Percentiles rank a stretch among this genome's conserved stretches.
phyloP scores from a whole-genome alignment of 1,139 yeast species.

The Candida dubliniensis region DNA sequence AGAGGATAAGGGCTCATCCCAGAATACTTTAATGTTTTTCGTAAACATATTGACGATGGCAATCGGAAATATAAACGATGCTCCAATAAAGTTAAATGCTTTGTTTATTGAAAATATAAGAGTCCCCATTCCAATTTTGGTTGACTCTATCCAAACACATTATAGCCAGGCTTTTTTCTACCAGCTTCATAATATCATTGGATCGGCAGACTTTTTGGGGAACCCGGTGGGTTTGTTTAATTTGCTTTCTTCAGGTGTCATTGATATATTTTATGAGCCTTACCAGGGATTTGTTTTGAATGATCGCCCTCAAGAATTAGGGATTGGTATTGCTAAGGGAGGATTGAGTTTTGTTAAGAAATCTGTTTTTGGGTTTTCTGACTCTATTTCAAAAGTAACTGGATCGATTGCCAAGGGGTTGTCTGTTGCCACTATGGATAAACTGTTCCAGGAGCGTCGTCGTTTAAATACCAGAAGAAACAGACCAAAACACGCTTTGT shows the following conservation, averaged over 20 bases:
- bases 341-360: conserved; percentile 92
- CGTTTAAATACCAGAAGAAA: conserved; percentile 72
- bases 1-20: conserved; percentile 55
- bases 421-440: conserved; percentile 86
- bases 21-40: conserved; percentile 70
- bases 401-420: conserved; percentile 95
- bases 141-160: conserved; percentile 76
- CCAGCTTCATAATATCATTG: conserved; percentile 89
- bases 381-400: conserved; percentile 87
- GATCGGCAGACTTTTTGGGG: conserved; percentile 95
- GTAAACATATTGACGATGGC: conserved; percentile 93
- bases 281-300: conserved; percentile 92
- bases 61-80: conserved; percentile 94
- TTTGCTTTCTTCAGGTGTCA: conserved; percentile 88
- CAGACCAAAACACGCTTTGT: conserved; percentile 83
- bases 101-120: conserved; percentile 84
- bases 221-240: conserved; percentile 97
- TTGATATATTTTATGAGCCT: conserved; percentile 96
- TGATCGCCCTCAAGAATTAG: conserved; percentile 94
- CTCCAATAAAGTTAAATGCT: conserved; percentile 89
- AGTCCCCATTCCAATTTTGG: conserved; percentile 74
- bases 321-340: conserved; percentile 94
- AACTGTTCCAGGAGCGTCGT: conserved; percentile 79
- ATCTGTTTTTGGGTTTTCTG: conserved; percentile 92
- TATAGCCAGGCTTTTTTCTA: conserved; percentile 91